phyloP scores from a whole-genome alignment of 2,329 filamentous ascomycete genomes.

The Alternaria burnsii region DNA sequence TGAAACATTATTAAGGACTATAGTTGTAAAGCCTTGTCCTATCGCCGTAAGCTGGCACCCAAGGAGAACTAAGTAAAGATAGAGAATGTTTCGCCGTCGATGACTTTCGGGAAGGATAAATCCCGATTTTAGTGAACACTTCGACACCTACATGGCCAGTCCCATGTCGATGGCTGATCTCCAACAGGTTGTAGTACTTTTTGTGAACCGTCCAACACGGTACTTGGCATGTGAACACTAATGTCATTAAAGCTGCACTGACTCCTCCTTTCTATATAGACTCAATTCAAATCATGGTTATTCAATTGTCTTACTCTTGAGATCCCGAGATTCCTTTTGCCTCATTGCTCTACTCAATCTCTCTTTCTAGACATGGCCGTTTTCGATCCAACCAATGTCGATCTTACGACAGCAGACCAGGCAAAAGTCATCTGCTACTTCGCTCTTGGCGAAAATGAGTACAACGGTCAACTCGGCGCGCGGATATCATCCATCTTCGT shows the following conservation, averaged over 20 bases:
- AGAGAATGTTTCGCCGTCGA: background rate
- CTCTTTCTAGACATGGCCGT: background rate
- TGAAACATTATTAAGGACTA: background rate
- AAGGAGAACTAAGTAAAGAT: background rate
- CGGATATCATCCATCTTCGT: slow-evolving; percentile 12
- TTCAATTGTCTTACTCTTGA: too few relatives aligned
- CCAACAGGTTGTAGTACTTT: background rate
- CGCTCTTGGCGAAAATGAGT: background rate
- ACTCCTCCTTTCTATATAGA: too few relatives aligned
- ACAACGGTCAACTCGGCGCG: background rate
- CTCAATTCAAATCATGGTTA: background rate
- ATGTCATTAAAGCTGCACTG: background rate
- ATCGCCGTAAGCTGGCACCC: background rate
- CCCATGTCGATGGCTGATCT: background rate
- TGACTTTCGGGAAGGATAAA: background rate
- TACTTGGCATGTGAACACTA: slow-evolving; percentile 4
- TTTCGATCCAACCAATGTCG: slow-evolving; percentile 2
- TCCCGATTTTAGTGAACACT: background rate
- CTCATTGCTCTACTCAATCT: background rate
- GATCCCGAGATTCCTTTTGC: background rate
- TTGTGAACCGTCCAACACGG: slow-evolving; percentile 11
- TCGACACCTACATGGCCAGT: slow-evolving; percentile 3
- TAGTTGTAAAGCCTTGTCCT: background rate
- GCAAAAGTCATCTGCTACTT: slow-evolving; percentile 6
- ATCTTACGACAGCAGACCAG: slow-evolving; percentile 6